phyloP scores from a whole-genome alignment of 768 basidiomycete genomes.

The Mrakia gelida region DNA sequence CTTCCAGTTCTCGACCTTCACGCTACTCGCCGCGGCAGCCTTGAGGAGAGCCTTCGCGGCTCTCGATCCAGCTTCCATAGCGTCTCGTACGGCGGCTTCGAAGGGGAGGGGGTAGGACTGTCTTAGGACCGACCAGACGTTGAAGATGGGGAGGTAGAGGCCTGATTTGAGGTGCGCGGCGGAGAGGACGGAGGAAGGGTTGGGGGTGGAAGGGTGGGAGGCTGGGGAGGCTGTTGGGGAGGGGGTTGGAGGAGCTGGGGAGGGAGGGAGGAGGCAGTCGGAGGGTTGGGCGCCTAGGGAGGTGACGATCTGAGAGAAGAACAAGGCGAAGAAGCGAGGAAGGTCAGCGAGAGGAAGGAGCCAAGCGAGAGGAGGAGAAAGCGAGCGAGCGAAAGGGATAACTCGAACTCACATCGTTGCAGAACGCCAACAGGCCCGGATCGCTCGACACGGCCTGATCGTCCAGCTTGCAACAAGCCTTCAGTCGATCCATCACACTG shows the following conservation, averaged over 20 bases:
- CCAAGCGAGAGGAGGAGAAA: not conserved
- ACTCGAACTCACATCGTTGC: conserved; percentile 20
- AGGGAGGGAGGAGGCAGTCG: conserved; percentile 16
- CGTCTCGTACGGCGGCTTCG: conserved; percentile 25
- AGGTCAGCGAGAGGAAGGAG: not conserved
- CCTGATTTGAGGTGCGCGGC: not conserved
- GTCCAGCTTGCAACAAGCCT: conserved; percentile 30
- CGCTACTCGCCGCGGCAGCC: not conserved
- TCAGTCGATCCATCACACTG: conserved; percentile 27
- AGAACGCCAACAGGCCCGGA: conserved; percentile 32
- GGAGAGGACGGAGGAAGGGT: not conserved
- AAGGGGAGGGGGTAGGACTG: conserved; percentile 17
- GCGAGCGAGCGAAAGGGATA: not conserved
- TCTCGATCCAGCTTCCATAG: conserved; percentile 31
- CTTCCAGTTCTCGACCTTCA: not conserved
- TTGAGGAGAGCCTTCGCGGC: conserved; percentile 23
- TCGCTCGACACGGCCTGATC: conserved; percentile 27
- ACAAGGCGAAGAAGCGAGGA: not conserved
- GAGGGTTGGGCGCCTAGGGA: conserved; percentile 22
- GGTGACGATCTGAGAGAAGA: not conserved
- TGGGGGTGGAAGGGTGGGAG: conserved; percentile 5
- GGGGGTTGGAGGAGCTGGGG: conserved; percentile 9
- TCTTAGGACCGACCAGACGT: conserved; percentile 27
- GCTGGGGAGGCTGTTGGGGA: conserved; percentile 11
- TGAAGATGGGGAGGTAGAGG: conserved; percentile 17